Evolutionary conservation across 1,139 yeast species (phyloP), one percentile per base, ranked within the genome.

Genomic region (Wickerhamomyces sp.): DNA sequence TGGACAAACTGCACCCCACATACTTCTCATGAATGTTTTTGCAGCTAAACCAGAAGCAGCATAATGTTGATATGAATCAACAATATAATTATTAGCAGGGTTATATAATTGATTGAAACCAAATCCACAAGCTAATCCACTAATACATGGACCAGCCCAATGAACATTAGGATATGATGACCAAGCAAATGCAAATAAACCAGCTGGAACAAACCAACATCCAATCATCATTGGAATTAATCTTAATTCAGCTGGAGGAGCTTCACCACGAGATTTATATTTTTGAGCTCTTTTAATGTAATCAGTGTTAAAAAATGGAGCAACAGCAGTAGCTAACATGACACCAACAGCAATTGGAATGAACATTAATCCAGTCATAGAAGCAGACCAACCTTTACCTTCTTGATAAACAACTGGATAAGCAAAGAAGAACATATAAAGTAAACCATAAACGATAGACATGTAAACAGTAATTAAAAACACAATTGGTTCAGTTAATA

Each of bases 1-100:
- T 31, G 88, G 88, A 55, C 81, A 85, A 51, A 76, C 76, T 6
- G 88, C 90, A 63, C 91, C 89, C 76, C 87, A 84, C 37, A 82
- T 66, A 15, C 85, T 80, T 63, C 89, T 71, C 39, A 80, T 73
- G 55, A 81, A 77, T 1, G 87, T 81, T 62, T 81, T 79, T 1
- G 85, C 80, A 26, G 86, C 85, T 48, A 82, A 68, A 1, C 81
- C 87, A 39, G 84, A 75, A 0, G 88, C 87, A 4, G 88, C 88
- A 58, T 79, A 81, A 59, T 79, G 84, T 57, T 81, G 85, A 58
- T 82, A 82, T 1, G 85, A 78, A 60, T 82, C 89, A 35, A 82
- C 86, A 49, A 82, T 74, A 61, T 82, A 82, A 63, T 81, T 80
- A 62, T 81, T 81, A 5, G 84, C 85, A 13, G 85, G 82, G 59